Base-by-base conservation (phyloP, 345 rosid genomes). In the Lagerstroemia speciosa region DNA sequence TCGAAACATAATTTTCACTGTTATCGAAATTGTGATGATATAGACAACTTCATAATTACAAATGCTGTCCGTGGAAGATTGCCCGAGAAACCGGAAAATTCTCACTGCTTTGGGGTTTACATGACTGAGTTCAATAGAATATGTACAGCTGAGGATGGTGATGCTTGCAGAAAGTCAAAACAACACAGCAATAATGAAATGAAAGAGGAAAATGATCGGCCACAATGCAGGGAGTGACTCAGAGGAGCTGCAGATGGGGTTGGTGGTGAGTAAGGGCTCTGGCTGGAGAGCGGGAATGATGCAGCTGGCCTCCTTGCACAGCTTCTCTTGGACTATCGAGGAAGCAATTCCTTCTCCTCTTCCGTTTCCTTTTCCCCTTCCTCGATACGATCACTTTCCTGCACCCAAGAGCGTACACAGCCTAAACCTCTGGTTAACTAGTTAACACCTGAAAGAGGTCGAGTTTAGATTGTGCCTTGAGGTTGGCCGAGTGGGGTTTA, bases 311-410 rank as follows among this genome's bases (percentile, higher is more conserved):
- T 83, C 79, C 16, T 71, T 52, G 41, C 73, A 82, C 70, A 88
- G 75, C 76, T 80, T 81, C 75, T 86, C 86, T 72, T 88, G 90
- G 24, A 88, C 70, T 69, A 45, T 48, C 32, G 84, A 31, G 45
- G 66, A 8, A 15, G 11, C 1, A 15, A 14, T 24, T 52, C 71
- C 78, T 5, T 55, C 32, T 32, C 41, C 75, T 31, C 68, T 30
- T 11, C 15, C 8, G 64, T 27, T 30, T 10, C 48, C 16, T 6
- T 17, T 72, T 72, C 67, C 65, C 34, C 34, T 32, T 75, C 63
- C 52, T 77, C 86, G 78, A 78, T 66, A 76, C 33, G 15, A 73
- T 29, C 22, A 6, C 2, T 33, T 37, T 33, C 63, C 33, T 58
- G 33, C 7, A 27, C 30, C 27, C 15, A 11, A n/a, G 6, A 19